A percentile compares a stretch with the other conserved stretches of the same genome.
Conservation (phyloP, 495 filamentous ascomycete species). For the Lasiosphaeria miniovina region DNA sequence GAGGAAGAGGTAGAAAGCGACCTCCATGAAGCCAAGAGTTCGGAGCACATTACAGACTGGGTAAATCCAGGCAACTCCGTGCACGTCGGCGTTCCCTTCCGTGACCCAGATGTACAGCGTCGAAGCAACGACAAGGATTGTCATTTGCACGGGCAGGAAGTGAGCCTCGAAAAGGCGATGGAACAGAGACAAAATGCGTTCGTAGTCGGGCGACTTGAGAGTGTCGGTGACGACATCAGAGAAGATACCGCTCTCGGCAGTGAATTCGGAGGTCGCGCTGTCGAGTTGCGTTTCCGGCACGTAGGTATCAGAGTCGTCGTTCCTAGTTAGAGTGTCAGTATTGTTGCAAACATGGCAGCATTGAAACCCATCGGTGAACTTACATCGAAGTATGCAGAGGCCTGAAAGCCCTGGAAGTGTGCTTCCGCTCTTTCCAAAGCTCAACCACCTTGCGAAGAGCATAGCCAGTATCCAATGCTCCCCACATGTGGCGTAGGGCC, state of each 20-base stretch:
- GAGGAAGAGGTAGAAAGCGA: constrained; percentile 57
- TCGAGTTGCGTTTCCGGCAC: constrained; percentile 45
- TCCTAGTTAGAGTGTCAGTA: constrained; percentile 12
- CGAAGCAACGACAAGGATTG: constrained; percentile 57
- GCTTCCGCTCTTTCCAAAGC: constrained; percentile 49
- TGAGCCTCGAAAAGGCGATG: constrained; percentile 68
- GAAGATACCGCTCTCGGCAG: constrained; percentile 45
- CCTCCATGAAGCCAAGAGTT: constrained; percentile 54
- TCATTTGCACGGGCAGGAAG: constrained; percentile 63
- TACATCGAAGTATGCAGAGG: constrained; percentile 49
- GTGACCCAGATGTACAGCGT: constrained; percentile 51
- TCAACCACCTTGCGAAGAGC: constrained; percentile 48
- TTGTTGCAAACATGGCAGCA: constrained; percentile 6
- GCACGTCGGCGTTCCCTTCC: constrained; percentile 45
- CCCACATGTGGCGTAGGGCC: constrained; percentile 70
- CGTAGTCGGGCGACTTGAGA: constrained; percentile 42
- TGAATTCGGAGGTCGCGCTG: constrained; percentile 33
- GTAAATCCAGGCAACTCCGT: constrained; percentile 52
- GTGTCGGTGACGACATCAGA: constrained; percentile 46
- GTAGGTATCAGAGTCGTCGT: constrained; percentile 44
- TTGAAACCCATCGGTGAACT: constrained; percentile 13
- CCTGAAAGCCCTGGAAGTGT: constrained; percentile 47
- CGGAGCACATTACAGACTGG: constrained; percentile 56
- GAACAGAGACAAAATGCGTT: constrained; percentile 46
- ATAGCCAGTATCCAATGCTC: constrained; percentile 63